Evolutionary conservation across 192 early-diverging fungal genomes (phyloP).

Genomic region (Powellomyces hirtus): DNA sequence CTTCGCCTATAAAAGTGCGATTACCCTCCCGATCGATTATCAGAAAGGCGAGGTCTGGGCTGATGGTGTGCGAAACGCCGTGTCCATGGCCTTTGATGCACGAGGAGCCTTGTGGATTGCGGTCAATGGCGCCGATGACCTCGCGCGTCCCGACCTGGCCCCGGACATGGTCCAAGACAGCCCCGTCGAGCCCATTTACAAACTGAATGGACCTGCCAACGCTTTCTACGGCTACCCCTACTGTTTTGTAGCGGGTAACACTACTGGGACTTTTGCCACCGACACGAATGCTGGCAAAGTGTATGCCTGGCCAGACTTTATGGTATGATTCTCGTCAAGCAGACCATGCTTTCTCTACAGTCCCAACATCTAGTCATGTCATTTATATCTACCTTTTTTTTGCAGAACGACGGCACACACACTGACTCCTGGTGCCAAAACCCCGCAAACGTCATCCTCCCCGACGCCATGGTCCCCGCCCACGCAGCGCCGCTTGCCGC

Average conservation of each 20-base stretch:
- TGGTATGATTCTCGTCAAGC: too few species aligned
- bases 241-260: constrained; percentile 40
- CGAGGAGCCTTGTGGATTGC: constrained; percentile 32
- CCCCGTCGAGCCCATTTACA: constrained; percentile 37
- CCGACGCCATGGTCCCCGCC: constrained; percentile 26
- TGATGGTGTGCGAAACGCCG: constrained; percentile 40
- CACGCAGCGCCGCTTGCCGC: constrained; percentile 38
- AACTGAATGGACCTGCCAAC: constrained; percentile 8
- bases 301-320: constrained; percentile 33
- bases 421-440: constrained; percentile 40
- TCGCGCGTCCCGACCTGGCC: constrained; percentile 28
- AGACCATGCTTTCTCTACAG: background rate
- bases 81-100: constrained; percentile 31
- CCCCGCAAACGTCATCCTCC: constrained; percentile 33
- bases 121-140: constrained; percentile 40
- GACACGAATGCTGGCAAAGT: constrained; percentile 17
- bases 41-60: constrained; percentile 27
- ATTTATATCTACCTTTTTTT: background rate
- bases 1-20: constrained; percentile 5
- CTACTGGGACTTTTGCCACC: constrained; percentile 18
- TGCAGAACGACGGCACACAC: constrained; percentile 21
- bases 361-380: background rate
- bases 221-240: constrained; percentile 45
- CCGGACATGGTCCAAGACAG: constrained; percentile 28
- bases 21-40: constrained; percentile 16